Evolutionary conservation across 257 asterid species (phyloP).

Genomic region (Osmanthus fragrans): DNA sequence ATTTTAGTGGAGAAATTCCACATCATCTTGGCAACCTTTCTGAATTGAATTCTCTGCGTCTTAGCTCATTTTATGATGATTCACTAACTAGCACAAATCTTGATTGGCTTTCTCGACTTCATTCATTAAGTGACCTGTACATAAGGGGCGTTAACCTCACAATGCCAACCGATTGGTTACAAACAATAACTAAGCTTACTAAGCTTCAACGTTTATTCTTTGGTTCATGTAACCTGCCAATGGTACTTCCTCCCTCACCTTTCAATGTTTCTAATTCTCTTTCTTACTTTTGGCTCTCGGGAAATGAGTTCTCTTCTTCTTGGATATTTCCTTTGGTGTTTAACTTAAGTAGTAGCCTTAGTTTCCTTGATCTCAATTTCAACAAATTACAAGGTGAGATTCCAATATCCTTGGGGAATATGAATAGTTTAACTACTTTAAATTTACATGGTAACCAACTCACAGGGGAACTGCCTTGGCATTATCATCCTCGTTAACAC

Average conservation of each 20-base stretch:
- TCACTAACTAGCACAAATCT: slow-evolving; percentile 11
- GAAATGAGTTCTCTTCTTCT: neutral
- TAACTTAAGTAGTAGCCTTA: slow-evolving; percentile 12
- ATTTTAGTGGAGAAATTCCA: too few species aligned
- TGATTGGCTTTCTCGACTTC: slow-evolving; percentile 8
- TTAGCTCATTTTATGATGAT: neutral
- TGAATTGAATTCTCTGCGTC: neutral
- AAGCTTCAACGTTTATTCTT: neutral
- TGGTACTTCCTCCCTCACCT: neutral
- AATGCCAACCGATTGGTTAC: neutral
- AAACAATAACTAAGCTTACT: neutral
- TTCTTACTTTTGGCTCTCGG: neutral
- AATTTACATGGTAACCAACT: slow-evolving; percentile 8
- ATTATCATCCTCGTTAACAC: neutral
- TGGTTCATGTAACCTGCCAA: neutral
- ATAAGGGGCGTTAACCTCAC: neutral
- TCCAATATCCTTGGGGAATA: neutral
- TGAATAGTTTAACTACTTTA: neutral
- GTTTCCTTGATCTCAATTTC: neutral
- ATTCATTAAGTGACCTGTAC: neutral
- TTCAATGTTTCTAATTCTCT: neutral
- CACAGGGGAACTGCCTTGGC: neutral
- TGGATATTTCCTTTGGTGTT: slow-evolving; percentile 11
- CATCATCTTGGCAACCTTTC: too few species aligned
- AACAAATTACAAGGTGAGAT: slow-evolving; percentile 13